Evolutionary conservation across 257 asterid species (phyloP), one percentile per base, ranked within the genome.

Genomic region (Thymus quinquecostatus): DNA sequence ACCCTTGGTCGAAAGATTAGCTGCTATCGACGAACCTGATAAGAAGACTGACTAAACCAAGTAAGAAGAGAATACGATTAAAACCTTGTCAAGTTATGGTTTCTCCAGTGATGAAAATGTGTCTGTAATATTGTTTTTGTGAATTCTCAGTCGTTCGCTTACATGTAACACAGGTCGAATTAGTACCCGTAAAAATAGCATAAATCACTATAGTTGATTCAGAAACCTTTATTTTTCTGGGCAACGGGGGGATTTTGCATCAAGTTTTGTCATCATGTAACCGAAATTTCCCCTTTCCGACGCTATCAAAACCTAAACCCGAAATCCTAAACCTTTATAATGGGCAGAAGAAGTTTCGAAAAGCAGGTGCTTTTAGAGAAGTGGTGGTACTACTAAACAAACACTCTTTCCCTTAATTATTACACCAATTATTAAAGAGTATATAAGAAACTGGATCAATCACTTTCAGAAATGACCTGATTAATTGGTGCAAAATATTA

Each of bases 1-100:
- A 74, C 99, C 97, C 10, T 83, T 94, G 29, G 98, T 94, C 12
- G 99, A 94, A 70, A 86, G 99, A 73, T 76, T 94, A 82, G 88
- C 95, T 45, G 97, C 97, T 13, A 84, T 92, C 13, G 98, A 92
- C 43, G 75, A 78, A 76, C 53, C 86, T n/a, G 92, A 86, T 29
- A 92, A 92, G 72, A 92, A 92, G 90, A 70, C 87, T 0, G 89
- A 90, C 73, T 92, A 86, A 85, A 45, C 32, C 53, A 14, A 30
- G 33, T 40, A 63, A 34, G 10, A 5, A 2, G 64, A 41, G 60
- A 60, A 68, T 62, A 60, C 69, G 66, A 75, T 76, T 53, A 53
- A 21, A 72, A 30, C 72, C 34, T 65, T 53, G 80, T 70, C 64
- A 43, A 50, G 72, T 54, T 43, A 36, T 63, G 63, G 29, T 32